Evolutionary conservation across 768 basidiomycete species (phyloP).

Genomic region (Rhodocollybia butyracea): DNA sequence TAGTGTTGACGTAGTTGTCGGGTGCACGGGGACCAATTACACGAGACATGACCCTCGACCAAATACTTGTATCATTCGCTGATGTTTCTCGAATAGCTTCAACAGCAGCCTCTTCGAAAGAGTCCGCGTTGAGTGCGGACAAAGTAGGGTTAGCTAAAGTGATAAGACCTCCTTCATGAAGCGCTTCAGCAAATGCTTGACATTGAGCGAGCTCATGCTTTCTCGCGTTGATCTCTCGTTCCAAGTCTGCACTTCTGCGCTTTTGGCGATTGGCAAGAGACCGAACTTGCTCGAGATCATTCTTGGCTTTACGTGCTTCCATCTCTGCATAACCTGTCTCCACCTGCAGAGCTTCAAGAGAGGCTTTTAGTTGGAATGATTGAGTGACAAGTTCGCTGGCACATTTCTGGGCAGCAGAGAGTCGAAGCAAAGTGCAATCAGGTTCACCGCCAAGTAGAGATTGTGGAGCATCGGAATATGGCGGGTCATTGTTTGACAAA

Average conservation of each 20-base stretch:
- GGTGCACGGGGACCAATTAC: conserved; percentile 31
- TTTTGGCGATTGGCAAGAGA: conserved; percentile 4
- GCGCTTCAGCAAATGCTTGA: neutral
- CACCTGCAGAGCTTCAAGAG: neutral
- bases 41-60: conserved; percentile 38
- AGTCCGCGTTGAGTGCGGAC: conserved; percentile 6
- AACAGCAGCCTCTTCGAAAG: conserved; percentile 39
- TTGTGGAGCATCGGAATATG: neutral
- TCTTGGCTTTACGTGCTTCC: neutral
- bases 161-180: neutral
- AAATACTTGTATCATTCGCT: conserved; percentile 33
- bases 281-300: neutral
- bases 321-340: neutral
- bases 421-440: neutral
- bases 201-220: conserved; percentile 6
- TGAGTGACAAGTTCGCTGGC: neutral
- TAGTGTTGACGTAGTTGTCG: conserved; percentile 42
- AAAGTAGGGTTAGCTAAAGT: conserved; percentile 5
- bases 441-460: neutral
- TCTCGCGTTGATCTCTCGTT: neutral
- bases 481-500: neutral
- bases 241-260: neutral
- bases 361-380: neutral
- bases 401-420: neutral
- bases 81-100: conserved; percentile 41